Percentiles rank a stretch among this genome's conserved stretches.
These are phyloP conservation scores for Grammothele lineata DNA, from an alignment of 768 basidiomycete genomes.

Conservation along the genomic window DNA sequence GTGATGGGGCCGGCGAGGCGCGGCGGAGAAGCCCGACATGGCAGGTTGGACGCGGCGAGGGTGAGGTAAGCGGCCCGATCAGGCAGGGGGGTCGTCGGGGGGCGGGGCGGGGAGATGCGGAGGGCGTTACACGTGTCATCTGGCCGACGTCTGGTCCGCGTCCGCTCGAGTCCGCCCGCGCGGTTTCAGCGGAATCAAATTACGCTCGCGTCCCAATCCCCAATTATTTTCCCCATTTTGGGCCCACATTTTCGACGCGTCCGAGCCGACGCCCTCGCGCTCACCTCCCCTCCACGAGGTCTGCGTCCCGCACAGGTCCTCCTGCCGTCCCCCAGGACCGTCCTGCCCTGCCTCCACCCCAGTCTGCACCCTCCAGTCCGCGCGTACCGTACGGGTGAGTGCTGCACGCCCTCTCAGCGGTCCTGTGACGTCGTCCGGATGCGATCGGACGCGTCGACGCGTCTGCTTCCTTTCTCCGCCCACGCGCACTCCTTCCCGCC, in stretches of 20 bases:
- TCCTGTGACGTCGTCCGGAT: conserved; percentile 9
- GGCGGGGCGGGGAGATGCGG: conserved; percentile 13
- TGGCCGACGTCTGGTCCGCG: conserved; percentile 6
- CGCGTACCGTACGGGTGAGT: conserved; percentile 10
- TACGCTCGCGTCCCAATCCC: conserved; percentile 14
- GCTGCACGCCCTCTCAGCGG: neutral
- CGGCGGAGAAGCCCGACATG: conserved; percentile 9
- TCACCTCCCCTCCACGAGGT: conserved; percentile 16
- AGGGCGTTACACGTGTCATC: conserved; percentile 24
- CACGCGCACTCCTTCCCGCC: neutral
- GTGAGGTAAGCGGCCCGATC: conserved; percentile 10
- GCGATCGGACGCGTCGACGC: conserved; percentile 12
- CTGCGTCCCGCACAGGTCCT: conserved; percentile 7
- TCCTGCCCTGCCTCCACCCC: conserved; percentile 3
- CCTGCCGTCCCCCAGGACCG: neutral
- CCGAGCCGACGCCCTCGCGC: conserved; percentile 2
- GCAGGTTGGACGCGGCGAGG: conserved; percentile 1
- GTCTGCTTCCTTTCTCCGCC: conserved; percentile 15
- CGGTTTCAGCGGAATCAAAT: conserved; percentile 27
- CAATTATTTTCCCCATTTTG: conserved; percentile 21
- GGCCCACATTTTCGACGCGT: neutral
- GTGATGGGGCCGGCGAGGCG: conserved; percentile 9
- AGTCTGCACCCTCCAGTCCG: conserved; percentile 7
- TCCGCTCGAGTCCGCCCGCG: too few relatives aligned
- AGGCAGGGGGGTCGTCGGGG: conserved; percentile 16